Conservation (phyloP, 345 rosid species). For the Eucalyptus tenuipes region DNA sequence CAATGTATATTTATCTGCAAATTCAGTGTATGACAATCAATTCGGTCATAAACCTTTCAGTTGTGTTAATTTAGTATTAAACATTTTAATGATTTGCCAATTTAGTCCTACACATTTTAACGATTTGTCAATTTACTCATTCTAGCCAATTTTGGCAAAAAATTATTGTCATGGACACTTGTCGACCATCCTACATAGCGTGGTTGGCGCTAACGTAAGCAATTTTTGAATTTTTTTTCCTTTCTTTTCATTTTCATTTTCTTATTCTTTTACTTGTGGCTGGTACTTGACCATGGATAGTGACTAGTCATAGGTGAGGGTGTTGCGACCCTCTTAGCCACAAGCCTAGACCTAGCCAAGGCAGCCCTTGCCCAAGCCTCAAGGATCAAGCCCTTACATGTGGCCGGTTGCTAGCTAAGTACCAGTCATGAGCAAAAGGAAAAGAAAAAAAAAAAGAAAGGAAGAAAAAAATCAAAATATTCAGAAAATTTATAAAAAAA, state of each 20-base stretch:
- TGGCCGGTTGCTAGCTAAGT: fast-evolving
- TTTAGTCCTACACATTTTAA: background rate
- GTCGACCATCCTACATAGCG: fast-evolving
- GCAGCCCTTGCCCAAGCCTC: background rate
- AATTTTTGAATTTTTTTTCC: background rate
- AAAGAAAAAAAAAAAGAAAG: background rate
- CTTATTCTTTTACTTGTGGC: background rate
- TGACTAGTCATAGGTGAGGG: fast-evolving
- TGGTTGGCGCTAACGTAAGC: fast-evolving
- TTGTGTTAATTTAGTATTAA: background rate
- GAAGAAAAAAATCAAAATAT: background rate
- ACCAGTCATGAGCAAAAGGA: background rate
- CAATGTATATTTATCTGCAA: background rate
- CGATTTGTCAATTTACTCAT: fast-evolving
- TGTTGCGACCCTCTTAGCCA: background rate
- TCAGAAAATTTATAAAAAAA: background rate
- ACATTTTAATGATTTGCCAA: background rate
- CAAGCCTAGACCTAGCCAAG: background rate
- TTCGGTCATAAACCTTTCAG: background rate
- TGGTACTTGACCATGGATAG: no score
- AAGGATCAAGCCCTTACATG: background rate
- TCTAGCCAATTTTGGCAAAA: background rate
- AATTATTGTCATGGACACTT: background rate
- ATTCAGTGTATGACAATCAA: background rate
- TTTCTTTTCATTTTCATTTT: background rate